A percentile compares a stretch with the other conserved stretches of the same genome.
These are phyloP conservation scores for Lactarius tabidus DNA, from an alignment of 768 basidiomycete species.

Conservation along the genomic window DNA sequence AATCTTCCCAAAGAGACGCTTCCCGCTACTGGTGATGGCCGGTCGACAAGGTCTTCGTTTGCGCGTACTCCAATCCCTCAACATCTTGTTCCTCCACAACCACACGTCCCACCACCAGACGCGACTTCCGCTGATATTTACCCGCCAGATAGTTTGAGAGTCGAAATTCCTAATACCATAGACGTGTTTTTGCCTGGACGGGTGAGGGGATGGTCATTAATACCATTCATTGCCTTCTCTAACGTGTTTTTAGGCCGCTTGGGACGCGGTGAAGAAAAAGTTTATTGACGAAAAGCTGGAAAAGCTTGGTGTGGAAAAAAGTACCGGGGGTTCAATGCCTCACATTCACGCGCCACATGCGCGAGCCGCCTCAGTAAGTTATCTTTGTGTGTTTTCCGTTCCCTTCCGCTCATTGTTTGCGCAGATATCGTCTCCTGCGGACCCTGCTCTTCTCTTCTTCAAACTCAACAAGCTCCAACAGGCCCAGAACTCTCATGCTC, in stretches of 20 bases:
- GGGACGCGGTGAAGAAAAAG: slow-evolving; percentile 67
- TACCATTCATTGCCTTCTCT: slow-evolving; percentile 10
- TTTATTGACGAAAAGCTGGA: slow-evolving; percentile 80
- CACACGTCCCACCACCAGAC: slow-evolving; percentile 32
- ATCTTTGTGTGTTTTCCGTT: slow-evolving; percentile 24
- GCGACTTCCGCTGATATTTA: slow-evolving; percentile 48
- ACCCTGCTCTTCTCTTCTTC: slow-evolving; percentile 75
- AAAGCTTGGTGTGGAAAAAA: slow-evolving; percentile 73
- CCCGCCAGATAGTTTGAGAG: slow-evolving; percentile 62
- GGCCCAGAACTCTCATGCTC: slow-evolving; percentile 50
- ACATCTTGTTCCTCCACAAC: slow-evolving; percentile 34
- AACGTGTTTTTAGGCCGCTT: slow-evolving; percentile 49
- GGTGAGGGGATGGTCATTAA: slow-evolving; percentile 39
- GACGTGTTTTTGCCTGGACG: slow-evolving; percentile 83
- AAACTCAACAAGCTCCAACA: slow-evolving; percentile 83
- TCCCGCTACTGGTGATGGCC: slow-evolving; percentile 34
- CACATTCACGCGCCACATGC: slow-evolving; percentile 73
- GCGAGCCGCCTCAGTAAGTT: slow-evolving; percentile 76
- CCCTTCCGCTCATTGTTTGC: slow-evolving; percentile 10
- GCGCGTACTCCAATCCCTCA: slow-evolving; percentile 54
- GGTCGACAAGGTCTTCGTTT: slow-evolving; percentile 49
- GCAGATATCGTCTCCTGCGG: slow-evolving; percentile 88
- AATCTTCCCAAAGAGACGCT: slow-evolving; percentile 70
- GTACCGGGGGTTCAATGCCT: slow-evolving; percentile 45
- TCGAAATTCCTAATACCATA: slow-evolving; percentile 56